A percentile compares a stretch with the other conserved stretches of the same genome.
These are phyloP conservation scores for Penicillium olsonii DNA, from an alignment of 2,329 filamentous ascomycete genomes.

Conservation along the genomic window DNA sequence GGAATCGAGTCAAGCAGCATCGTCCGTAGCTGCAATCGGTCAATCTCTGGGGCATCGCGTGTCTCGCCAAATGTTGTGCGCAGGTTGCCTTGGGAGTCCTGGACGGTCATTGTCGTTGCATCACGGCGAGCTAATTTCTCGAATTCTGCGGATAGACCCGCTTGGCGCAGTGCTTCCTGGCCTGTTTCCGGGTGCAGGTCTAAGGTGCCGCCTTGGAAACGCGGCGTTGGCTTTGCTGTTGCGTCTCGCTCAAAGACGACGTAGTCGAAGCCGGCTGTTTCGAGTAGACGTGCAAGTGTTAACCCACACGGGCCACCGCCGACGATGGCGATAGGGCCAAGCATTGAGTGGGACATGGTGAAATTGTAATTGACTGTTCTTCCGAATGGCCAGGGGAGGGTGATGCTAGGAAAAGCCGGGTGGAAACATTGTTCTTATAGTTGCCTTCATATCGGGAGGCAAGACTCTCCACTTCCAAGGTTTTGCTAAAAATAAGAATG, in stretches of 20 bases:
- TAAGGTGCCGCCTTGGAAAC: constrained; percentile 23
- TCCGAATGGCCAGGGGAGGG: neutral
- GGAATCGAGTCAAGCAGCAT: constrained; percentile 40
- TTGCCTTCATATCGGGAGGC: too few relatives aligned
- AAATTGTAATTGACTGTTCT: neutral
- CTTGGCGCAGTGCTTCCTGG: constrained; percentile 22
- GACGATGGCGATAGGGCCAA: constrained; percentile 19
- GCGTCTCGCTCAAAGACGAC: constrained; percentile 18
- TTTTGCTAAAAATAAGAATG: too few relatives aligned
- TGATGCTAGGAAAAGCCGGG: neutral
- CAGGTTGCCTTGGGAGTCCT: constrained; percentile 3
- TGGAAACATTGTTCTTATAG: too few relatives aligned
- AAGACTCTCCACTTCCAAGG: too few relatives aligned
- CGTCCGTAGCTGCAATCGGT: constrained; percentile 37
- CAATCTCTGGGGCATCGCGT: constrained; percentile 43
- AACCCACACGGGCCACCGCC: constrained; percentile 22
- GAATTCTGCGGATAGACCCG: constrained; percentile 21
- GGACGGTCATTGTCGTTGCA: constrained; percentile 14
- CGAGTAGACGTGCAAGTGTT: constrained; percentile 18
- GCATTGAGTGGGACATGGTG: neutral
- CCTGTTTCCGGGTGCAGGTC: constrained; percentile 22
- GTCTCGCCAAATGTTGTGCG: constrained; percentile 19
- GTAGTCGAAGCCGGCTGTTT: constrained; percentile 20
- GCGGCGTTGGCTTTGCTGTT: constrained; percentile 4
- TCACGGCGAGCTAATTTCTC: constrained; percentile 18